These are phyloP conservation scores for Verticillium nonalfalfae DNA, from an alignment of 2,329 filamentous ascomycete species.

Conservation along the genomic window DNA sequence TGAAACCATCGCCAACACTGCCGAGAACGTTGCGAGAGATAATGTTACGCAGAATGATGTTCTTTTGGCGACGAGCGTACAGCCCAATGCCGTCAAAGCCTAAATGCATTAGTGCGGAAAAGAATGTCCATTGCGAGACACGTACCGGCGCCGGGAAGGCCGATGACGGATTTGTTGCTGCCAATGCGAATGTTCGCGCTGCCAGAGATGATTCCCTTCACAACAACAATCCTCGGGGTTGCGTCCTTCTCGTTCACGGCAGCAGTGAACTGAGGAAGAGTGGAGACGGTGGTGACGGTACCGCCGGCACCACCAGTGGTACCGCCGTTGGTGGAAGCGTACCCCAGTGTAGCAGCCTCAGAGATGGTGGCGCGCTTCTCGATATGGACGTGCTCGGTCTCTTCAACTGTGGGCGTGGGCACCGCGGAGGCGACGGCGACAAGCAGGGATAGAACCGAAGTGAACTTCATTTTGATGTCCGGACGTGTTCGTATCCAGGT, in stretches of 20 bases:
- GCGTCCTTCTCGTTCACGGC: conserved; percentile 32
- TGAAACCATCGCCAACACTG: conserved; percentile 33
- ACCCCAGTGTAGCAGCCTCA: conserved; percentile 27
- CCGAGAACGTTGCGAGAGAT: conserved; percentile 11
- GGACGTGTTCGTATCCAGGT: neutral
- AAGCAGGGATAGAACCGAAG: conserved; percentile 3
- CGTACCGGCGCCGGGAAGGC: conserved; percentile 17
- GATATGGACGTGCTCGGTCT: conserved; percentile 6
- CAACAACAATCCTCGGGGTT: conserved; percentile 32
- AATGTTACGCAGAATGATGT: conserved; percentile 53
- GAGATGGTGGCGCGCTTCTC: conserved; percentile 13
- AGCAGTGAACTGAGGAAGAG: conserved; percentile 29
- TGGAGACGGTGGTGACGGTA: conserved; percentile 35
- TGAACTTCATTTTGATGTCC: conserved; percentile 6
- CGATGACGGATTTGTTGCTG: conserved; percentile 36
- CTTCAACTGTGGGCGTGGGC: conserved; percentile 10
- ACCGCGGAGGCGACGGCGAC: conserved; percentile 8
- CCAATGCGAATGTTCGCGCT: conserved; percentile 30
- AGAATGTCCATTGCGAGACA: neutral
- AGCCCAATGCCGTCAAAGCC: conserved; percentile 37
- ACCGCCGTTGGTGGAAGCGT: conserved; percentile 35
- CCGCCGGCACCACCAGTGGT: conserved; percentile 39
- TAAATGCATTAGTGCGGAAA: conserved; percentile 3
- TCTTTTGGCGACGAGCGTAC: conserved; percentile 39
- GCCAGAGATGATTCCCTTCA: conserved; percentile 28